Conservation (phyloP, 2,329 filamentous ascomycete genomes). For the Epichloe amarillans region DNA sequence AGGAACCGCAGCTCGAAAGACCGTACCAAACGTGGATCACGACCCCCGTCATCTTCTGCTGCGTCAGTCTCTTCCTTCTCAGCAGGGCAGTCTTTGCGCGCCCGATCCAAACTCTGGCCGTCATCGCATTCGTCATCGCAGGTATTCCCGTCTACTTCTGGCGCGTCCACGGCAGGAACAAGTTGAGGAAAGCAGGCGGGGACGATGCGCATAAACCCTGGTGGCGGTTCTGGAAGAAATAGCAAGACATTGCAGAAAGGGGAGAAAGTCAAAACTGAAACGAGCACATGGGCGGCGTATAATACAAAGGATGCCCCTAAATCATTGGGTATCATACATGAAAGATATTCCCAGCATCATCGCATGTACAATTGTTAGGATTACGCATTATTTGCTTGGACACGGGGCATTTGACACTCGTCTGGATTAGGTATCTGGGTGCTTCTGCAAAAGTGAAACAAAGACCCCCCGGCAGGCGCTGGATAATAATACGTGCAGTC, state of each 20-base stretch:
- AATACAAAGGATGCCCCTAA: neutral
- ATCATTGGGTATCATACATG: neutral
- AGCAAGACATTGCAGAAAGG: neutral
- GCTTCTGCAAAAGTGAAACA: too few species aligned
- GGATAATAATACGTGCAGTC: neutral
- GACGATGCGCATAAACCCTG: constrained; percentile 24
- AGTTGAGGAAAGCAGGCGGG: constrained; percentile 29
- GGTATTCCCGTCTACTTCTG: constrained; percentile 85
- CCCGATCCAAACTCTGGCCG: constrained; percentile 77
- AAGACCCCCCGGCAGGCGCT: neutral
- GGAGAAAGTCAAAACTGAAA: neutral
- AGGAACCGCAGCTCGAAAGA: constrained; percentile 74
- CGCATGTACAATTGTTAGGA: neutral
- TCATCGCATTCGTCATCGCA: constrained; percentile 69
- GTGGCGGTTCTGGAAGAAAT: constrained; percentile 48
- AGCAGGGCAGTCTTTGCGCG: constrained; percentile 81
- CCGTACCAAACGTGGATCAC: constrained; percentile 95
- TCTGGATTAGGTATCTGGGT: too few species aligned
- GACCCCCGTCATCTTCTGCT: constrained; percentile 96
- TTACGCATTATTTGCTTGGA: neutral
- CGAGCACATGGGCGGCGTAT: neutral
- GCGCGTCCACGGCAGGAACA: constrained; percentile 57
- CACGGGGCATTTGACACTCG: too few species aligned
- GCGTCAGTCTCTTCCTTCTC: constrained; percentile 84
- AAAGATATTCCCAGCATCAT: neutral